Evolutionary conservation across 164 flowering plant genomes (phyloP).

Genomic region (Buxus sempervirens): DNA sequence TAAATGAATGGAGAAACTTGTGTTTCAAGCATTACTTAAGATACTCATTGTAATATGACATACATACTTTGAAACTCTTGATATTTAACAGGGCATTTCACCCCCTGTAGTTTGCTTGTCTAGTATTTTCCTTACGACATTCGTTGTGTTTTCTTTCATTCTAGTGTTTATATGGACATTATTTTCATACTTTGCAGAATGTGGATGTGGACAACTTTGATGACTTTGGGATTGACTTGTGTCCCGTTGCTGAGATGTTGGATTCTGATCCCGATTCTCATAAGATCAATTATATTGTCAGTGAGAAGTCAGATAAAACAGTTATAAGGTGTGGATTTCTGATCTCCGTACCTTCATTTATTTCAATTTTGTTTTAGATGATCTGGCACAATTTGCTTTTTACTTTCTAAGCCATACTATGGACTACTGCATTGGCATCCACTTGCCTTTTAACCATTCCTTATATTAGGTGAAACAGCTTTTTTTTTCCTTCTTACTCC

Average conservation of each 20-base stretch:
- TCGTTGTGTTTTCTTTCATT: neutral
- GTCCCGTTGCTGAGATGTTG: constrained; percentile 31
- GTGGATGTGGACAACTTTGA: constrained; percentile 43
- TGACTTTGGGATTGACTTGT: constrained; percentile 61
- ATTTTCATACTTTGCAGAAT: constrained; percentile 32
- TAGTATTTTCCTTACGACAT: too few relatives aligned
- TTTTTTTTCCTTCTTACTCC: too few relatives aligned
- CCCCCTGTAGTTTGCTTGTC: too few relatives aligned
- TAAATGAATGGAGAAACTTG: too few relatives aligned
- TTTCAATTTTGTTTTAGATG: neutral
- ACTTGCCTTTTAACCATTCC: too few relatives aligned
- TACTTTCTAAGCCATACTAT: too few relatives aligned
- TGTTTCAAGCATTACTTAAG: too few relatives aligned
- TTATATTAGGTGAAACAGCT: too few relatives aligned
- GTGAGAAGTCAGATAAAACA: constrained; percentile 14
- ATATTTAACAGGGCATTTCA: neutral
- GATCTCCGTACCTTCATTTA: neutral
- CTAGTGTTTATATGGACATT: neutral
- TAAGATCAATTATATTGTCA: constrained; percentile 13
- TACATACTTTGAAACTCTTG: neutral
- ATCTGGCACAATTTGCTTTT: neutral
- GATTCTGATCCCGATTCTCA: constrained; percentile 26
- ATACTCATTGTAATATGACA: too few relatives aligned
- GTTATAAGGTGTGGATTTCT: constrained; percentile 31
- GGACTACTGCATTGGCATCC: too few relatives aligned